Evolutionary conservation across 768 basidiomycete species (phyloP).

Genomic region (Lentinula guzmanii): DNA sequence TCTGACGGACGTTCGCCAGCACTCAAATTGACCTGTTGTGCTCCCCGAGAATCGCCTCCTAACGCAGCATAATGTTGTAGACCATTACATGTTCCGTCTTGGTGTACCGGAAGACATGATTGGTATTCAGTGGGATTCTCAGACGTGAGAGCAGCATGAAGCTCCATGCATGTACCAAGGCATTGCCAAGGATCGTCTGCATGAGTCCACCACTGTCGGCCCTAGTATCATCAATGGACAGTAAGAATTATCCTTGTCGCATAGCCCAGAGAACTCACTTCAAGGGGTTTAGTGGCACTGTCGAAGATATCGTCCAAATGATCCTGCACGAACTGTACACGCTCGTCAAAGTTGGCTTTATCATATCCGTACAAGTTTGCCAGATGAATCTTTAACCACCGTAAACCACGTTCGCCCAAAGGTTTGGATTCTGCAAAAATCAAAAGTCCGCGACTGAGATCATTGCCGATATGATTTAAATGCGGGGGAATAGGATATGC

Average conservation of each 20-base stretch:
- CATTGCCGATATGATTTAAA: conserved; percentile 93
- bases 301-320: conserved; percentile 77
- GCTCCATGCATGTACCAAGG: conserved; percentile 87
- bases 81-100: conserved; percentile 98
- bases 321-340: conserved; percentile 71
- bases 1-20: conserved; percentile 85
- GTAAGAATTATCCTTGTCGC: not conserved
- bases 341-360: conserved; percentile 91
- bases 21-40: conserved; percentile 86
- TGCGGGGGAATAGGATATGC: conserved; percentile 97
- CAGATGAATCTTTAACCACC: conserved; percentile 94
- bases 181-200: conserved; percentile 99
- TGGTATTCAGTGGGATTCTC: conserved; percentile 54
- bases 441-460: conserved; percentile 83
- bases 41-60: conserved; percentile 86
- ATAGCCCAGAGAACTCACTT: conserved; percentile 34
- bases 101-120: conserved; percentile 85
- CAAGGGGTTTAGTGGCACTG: conserved; percentile 74
- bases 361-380: conserved; percentile 92
- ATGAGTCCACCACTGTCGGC: conserved; percentile 78
- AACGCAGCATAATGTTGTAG: conserved; percentile 98
- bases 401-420: conserved; percentile 77
- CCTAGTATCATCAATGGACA: conserved; percentile 30
- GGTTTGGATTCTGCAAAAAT: conserved; percentile 75
- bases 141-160: conserved; percentile 73